Base-by-base conservation (phyloP, 176 grass and related monocot species). In the Oryza coarctata region DNA sequence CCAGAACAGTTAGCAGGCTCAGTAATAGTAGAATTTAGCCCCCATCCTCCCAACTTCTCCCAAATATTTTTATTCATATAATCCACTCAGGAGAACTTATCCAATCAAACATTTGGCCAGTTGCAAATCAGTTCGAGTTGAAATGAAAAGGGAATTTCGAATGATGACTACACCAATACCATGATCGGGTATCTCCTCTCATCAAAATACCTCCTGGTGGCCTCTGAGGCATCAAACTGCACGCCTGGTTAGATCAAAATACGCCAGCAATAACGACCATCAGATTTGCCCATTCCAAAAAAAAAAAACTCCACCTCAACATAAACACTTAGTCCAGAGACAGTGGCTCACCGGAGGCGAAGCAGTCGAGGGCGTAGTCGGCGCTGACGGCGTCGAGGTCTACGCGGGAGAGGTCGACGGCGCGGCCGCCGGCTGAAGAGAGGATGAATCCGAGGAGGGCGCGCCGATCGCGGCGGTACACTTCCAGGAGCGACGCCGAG, bases 311-410 rank as follows among this genome's bases (percentile, higher is more conserved):
- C 28, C 73, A 9, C 34, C 71, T 66, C 33, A 26, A 68, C 20
- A 62, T 33, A 52, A 18, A 6, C 66, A 34, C 20, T 6, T 17
- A 70, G 22, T 4, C 26, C 3, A 33, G 55, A 60, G n/a, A 60
- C 8, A 25, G 55, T 3, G 55, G 55, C 55, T 60, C 55, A 98
- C 90, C 92, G 28, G 84, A 88, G 64, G 85, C 73, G 50, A 97
- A 55, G 88, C 90, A 94, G 61, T 92, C 84, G 38, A 97, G 81
- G 38, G 89, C 88, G 65, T 94, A 93, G 85, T 94, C 88, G 65
- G 86, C 86, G 86, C 90, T 94, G 67, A 97, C 66, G 55, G 68
- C 60, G 75, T 94, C 92, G 79, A 94, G 88, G 83, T 98, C 95
- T 71, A 97, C 55, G 23, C 69, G 81, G 60, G 92, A 87, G 55